These are phyloP conservation scores for Tremellales sp. DNA, from an alignment of 1,284 basidiomycete genomes.

Conservation along the genomic window DNA sequence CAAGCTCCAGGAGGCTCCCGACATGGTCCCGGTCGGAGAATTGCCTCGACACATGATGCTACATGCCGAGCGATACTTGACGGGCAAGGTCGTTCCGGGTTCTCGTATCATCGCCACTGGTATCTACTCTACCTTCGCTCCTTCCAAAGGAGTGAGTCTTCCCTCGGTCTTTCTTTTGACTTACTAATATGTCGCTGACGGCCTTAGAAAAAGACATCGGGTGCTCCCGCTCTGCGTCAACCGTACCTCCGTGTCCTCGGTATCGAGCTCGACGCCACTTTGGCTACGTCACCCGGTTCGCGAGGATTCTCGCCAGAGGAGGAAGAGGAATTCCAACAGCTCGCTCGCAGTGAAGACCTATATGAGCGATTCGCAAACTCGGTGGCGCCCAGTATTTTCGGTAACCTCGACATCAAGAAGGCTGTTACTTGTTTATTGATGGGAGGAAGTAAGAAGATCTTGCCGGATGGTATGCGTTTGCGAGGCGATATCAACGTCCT, in stretches of 20 bases:
- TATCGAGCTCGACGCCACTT: constrained; percentile 71
- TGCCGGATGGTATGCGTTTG: constrained; percentile 96
- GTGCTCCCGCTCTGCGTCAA: constrained; percentile 79
- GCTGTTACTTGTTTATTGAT: constrained; percentile 91
- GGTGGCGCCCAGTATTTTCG: constrained; percentile 96
- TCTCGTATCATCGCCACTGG: constrained; percentile 92
- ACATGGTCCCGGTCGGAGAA: constrained; percentile 99
- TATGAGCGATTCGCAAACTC: constrained; percentile 93
- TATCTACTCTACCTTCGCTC: constrained; percentile 88
- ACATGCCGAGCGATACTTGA: constrained; percentile 79
- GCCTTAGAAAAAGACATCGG: constrained; percentile 63
- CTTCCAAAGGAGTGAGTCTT: constrained; percentile 74
- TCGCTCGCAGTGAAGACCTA: constrained; percentile 83
- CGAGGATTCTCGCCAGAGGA: constrained; percentile 85
- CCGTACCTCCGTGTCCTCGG: constrained; percentile 93
- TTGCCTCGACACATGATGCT: constrained; percentile 93
- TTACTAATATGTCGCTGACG: constrained; percentile 7
- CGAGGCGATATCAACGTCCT: constrained; percentile 98
- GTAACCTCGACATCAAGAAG: constrained; percentile 97
- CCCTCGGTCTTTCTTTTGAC: no score
- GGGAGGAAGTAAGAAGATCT: constrained; percentile 95
- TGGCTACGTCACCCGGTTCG: constrained; percentile 60
- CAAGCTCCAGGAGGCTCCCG: constrained; percentile 97
- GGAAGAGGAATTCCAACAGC: constrained; percentile 87
- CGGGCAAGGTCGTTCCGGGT: constrained; percentile 88